Evolutionary conservation across 371 early-diverging fungal genomes (phyloP).

Genomic region (Gilbertella persicaria): DNA sequence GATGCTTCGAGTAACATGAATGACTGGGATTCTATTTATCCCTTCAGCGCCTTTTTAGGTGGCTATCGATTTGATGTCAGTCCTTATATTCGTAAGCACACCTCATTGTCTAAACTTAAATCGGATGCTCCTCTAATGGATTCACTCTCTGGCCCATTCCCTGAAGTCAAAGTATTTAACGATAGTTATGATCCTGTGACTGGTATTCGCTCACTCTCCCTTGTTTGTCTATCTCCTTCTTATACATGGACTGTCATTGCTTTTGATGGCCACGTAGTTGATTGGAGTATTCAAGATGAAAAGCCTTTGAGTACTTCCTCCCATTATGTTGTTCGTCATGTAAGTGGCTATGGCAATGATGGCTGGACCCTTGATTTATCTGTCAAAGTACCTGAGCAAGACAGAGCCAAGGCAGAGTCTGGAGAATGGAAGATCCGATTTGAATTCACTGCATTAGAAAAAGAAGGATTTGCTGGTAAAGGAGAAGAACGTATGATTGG

Average conservation of each 20-base stretch:
- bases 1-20: slow-evolving; percentile 37
- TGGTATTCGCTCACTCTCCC: slow-evolving; percentile 53
- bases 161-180: slow-evolving; percentile 44
- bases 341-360: slow-evolving; percentile 62
- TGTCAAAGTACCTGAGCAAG: slow-evolving; percentile 46
- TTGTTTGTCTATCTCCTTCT: slow-evolving; percentile 56
- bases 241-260: slow-evolving; percentile 70
- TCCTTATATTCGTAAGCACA: slow-evolving; percentile 45
- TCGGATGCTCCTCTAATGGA: slow-evolving; percentile 15
- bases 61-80: slow-evolving; percentile 61
- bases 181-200: slow-evolving; percentile 52
- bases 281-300: slow-evolving; percentile 64
- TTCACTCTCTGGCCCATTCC: slow-evolving; percentile 40
- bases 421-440: slow-evolving; percentile 47
- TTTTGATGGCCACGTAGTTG: slow-evolving; percentile 62
- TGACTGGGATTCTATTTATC: slow-evolving; percentile 69
- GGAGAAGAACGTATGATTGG: slow-evolving; percentile 56
- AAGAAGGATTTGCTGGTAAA: slow-evolving; percentile 54
- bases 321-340: slow-evolving; percentile 66
- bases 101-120: not conserved
- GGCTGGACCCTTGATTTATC: slow-evolving; percentile 57
- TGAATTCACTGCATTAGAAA: slow-evolving; percentile 58
- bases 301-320: slow-evolving; percentile 36
- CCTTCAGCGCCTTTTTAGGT: slow-evolving; percentile 70
- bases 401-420: slow-evolving; percentile 40